Conservation (phyloP, 495 filamentous ascomycete genomes). For the Penicillium canariense region DNA sequence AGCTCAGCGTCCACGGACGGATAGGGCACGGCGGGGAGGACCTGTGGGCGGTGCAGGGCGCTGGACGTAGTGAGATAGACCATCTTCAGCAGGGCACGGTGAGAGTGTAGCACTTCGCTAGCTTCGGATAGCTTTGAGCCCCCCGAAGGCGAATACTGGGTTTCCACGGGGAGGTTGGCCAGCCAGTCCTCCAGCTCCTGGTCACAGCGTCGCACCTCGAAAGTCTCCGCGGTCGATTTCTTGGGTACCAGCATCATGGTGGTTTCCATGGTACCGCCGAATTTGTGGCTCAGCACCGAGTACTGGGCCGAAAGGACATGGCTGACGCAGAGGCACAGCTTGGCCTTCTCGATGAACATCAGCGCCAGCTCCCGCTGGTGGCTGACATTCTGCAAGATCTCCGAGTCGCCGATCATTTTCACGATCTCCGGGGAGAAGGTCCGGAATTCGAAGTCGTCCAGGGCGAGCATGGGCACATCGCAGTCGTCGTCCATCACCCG, state of each 20-base stretch:
- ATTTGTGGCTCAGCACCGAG: constrained; percentile 79
- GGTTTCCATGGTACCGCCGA: constrained; percentile 70
- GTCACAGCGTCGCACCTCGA: constrained; percentile 71
- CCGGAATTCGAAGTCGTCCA: constrained; percentile 80
- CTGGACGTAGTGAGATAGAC: constrained; percentile 84
- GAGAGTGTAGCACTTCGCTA: constrained; percentile 62
- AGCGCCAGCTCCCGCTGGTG: constrained; percentile 72
- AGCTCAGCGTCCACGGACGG: constrained; percentile 57
- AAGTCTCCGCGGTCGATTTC: constrained; percentile 73
- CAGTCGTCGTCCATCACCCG: constrained; percentile 87
- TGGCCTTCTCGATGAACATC: constrained; percentile 89
- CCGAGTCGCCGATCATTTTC: constrained; percentile 63
- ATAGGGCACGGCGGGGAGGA: constrained; percentile 68
- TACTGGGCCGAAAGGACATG: constrained; percentile 84
- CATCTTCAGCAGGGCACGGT: constrained; percentile 81
- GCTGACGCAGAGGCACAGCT: constrained; percentile 81
- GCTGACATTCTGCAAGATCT: constrained; percentile 58
- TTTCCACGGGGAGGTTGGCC: constrained; percentile 63
- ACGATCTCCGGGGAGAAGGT: constrained; percentile 60
- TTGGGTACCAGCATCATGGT: constrained; percentile 90
- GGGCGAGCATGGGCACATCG: constrained; percentile 81
- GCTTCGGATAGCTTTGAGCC: constrained; percentile 45
- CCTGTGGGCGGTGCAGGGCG: constrained; percentile 83
- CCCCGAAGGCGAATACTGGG: constrained; percentile 54
- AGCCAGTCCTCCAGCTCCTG: constrained; percentile 71